Base-by-base conservation (phyloP, 2,329 filamentous ascomycete genomes). In the Calonectria fujianensis region DNA sequence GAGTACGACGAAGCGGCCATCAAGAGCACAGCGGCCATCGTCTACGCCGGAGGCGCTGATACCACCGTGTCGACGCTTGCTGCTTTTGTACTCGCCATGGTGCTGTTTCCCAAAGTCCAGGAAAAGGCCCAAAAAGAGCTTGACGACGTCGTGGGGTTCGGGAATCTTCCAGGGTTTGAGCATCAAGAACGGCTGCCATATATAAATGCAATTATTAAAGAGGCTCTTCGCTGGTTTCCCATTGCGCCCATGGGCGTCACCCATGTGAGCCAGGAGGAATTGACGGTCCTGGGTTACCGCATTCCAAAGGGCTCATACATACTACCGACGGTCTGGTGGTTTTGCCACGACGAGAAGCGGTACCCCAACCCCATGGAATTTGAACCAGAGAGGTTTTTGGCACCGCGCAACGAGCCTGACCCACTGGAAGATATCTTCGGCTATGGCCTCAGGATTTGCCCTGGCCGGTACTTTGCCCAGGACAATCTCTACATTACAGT, bases 191-290 rank as follows among this genome's bases (percentile, higher is more conserved):
- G 83, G 4, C 79, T 92, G 11, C 90, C 90, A 0, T 92, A 92
- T 77, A 80, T 91, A 39, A 85, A 86, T 27, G 88, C 88, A 1
- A 84, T 90, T 13, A 86, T 91, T 24, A 91, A 91, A 74, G 91
- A 93, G 75, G 91, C 3, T 91, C 90, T 89, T 85, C 90, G 7
- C 89, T 90, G 0, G 87, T 90, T 0, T 69, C 37, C 9, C 48
- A 57, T 20, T 67, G 61, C 27, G 57, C 64, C 10, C 48, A 61
- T 57, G 7, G 13, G 52, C 1, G 3, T 11, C 18, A 16, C 31
- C 0, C 75, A 75, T 35, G 77, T 72, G 31, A 70, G 67, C 2
- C 67, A 70, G 1, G 39, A 63, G 5, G 74, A 77, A 5, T 31
- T 76, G 1, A 24, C 50, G 5, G 70, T 76, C 52, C 74, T 74